A percentile compares a stretch with the other conserved stretches of the same genome.
phyloP scores from a whole-genome alignment of 2,329 filamentous ascomycete species.

The Hypoxylon sp. region DNA sequence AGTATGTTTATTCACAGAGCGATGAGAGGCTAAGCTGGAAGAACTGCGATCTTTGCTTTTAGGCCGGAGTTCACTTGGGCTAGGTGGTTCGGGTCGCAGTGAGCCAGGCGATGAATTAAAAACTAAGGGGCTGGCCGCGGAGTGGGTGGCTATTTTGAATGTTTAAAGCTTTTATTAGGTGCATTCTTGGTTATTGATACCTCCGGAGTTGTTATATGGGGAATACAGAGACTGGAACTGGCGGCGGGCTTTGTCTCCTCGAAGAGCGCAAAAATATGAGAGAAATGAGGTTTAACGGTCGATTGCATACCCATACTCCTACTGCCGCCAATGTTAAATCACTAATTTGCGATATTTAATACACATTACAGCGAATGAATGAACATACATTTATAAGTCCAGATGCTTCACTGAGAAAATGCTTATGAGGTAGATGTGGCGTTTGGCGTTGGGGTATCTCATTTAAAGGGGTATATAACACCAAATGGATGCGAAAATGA shows the following conservation, averaged over 20 bases:
- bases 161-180: conserved; percentile 23
- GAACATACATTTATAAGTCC: conserved; percentile 10
- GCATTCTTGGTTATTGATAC: conserved; percentile 44
- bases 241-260: conserved; percentile 12
- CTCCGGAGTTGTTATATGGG: conserved; percentile 36
- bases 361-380: conserved; percentile 26
- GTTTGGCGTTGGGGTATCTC: conserved; percentile 24
- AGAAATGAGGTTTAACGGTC: conserved; percentile 30
- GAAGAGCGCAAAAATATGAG: conserved; percentile 23
- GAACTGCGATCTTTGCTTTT: conserved; percentile 32
- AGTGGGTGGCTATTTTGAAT: conserved; percentile 31
- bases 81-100: conserved; percentile 27
- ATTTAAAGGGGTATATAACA: conserved; percentile 25
- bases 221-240: conserved; percentile 38
- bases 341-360: conserved; percentile 33
- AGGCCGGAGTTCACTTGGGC: conserved; percentile 40
- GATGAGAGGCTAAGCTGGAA: conserved; percentile 8
- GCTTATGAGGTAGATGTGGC: background rate
- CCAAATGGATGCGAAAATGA: background rate
- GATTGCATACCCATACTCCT: conserved; percentile 30
- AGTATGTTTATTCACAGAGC: conserved; percentile 15
- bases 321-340: conserved; percentile 15
- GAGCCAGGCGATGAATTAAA: conserved; percentile 25
- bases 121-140: conserved; percentile 23
- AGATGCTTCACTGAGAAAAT: background rate